Base-by-base conservation (phyloP, 164 flowering plant genomes). In the Nymphaea thermarum region DNA sequence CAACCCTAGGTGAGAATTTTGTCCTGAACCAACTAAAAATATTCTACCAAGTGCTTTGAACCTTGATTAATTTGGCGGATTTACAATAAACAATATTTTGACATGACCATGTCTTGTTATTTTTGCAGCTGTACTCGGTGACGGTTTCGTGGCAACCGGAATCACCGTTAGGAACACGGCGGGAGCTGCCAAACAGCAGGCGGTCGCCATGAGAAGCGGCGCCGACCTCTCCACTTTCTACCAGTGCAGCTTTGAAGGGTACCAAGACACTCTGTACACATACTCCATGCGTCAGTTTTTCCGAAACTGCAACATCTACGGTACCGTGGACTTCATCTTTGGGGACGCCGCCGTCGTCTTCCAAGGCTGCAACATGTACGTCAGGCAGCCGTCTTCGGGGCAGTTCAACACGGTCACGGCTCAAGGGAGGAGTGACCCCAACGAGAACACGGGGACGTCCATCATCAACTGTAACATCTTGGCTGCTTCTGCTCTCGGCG, bases 1-100 rank as follows among this genome's bases (percentile, higher is more conserved):
- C 82, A 10, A 78, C 83, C 12, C 71, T 78, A 63, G 79, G 83
- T 80, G 75, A 73, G 80, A n/a, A 25, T 25, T 25, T 25, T 25
- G 36, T 25, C 36, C 36, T 25, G 1, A 25, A 25, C 36, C 36
- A 25, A 25, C 36, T 25, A 25, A 25, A 25, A 25, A 25, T 25
- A 25, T 25, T 25, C 36, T 25, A 25, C 36, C 36, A 25, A 25
- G 36, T 25, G 36, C 36, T 25, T 25, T 25, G 36, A 25, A 25
- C 36, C 36, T 25, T 25, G 36, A 25, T 25, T 25, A 25, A 25
- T 25, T 25, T 25, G 36, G 36, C 36, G 36, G 36, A 25, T 25
- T 25, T 25, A 25, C 36, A 25, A 25, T 25, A 25, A 25, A 25
- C 36, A 25, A 25, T 25, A 25, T 25, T 25, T 25, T 25, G 0